phyloP scores from a whole-genome alignment of 225 moss, liverwort and hornwort species.

The Rhytidiadelphus loreus region DNA sequence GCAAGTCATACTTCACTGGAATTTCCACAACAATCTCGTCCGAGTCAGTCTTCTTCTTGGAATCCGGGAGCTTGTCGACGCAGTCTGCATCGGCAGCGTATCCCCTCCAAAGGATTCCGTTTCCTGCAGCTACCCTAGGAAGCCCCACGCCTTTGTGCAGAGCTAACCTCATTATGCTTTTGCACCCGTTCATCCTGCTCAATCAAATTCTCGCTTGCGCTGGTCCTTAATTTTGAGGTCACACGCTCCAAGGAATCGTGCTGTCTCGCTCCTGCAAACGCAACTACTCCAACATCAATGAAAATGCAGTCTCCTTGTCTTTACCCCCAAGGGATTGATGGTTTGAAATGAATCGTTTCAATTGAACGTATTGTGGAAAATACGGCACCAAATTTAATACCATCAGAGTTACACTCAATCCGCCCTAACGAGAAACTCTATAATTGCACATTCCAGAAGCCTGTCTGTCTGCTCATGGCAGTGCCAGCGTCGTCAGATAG shows the following conservation, averaged over 20 bases:
- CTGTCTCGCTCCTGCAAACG: background rate
- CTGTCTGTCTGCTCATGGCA: too few relatives aligned
- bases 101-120: background rate
- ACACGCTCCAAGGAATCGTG: background rate
- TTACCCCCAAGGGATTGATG: background rate
- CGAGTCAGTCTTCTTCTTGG: constrained; percentile 8
- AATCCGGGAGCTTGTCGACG: constrained; percentile 1
- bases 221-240: background rate
- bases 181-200: constrained; percentile 28
- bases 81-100: constrained; percentile 4
- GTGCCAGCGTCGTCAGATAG: background rate
- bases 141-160: background rate
- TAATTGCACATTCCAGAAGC: background rate
- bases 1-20: constrained; percentile 39
- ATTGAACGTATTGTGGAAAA: background rate
- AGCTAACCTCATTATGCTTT: constrained; percentile 17
- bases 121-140: background rate
- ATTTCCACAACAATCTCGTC: constrained; percentile 56
- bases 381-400: too few relatives aligned
- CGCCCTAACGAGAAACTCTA: background rate
- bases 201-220: background rate
- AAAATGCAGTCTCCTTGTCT: background rate
- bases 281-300: background rate
- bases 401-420: background rate
- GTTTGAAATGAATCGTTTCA: background rate